Evolutionary conservation across 768 basidiomycete species (phyloP).

Genomic region (Leccinum ochraceum): DNA sequence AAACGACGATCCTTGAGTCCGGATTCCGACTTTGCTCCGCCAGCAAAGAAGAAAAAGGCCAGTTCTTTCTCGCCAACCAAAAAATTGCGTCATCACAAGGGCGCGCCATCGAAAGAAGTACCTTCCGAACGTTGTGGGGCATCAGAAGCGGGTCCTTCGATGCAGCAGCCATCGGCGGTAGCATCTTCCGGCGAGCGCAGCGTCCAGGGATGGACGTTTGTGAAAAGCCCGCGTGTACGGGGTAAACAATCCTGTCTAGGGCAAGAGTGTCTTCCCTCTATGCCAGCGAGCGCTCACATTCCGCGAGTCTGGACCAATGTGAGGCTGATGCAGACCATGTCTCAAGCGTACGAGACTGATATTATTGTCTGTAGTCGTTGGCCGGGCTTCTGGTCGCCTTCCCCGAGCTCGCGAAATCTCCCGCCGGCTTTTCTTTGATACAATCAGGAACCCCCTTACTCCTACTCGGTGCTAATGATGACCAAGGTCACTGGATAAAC

Average conservation of each 20-base stretch:
- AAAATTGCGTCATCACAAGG: not conserved
- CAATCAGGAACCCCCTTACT: slow-evolving; percentile 32
- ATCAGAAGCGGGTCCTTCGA: not conserved
- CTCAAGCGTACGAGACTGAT: not conserved
- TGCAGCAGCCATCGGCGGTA: not conserved
- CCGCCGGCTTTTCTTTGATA: slow-evolving; percentile 24
- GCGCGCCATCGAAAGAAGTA: not conserved
- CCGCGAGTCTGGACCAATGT: slow-evolving; percentile 34
- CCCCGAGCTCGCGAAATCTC: slow-evolving; percentile 25
- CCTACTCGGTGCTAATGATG: slow-evolving; percentile 16
- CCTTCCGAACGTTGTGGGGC: not conserved
- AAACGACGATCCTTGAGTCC: slow-evolving; percentile 22
- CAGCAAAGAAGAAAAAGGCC: slow-evolving; percentile 12
- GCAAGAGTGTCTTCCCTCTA: not conserved
- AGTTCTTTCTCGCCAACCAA: slow-evolving; percentile 3
- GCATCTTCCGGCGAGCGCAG: not conserved
- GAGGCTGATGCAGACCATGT: slow-evolving; percentile 9
- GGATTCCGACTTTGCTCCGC: not conserved
- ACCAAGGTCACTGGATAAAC: slow-evolving; percentile 19
- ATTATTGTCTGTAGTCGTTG: slow-evolving; percentile 20
- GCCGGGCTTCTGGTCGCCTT: slow-evolving; percentile 22
- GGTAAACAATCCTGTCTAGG: not conserved
- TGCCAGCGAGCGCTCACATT: not conserved
- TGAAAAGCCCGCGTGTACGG: slow-evolving; percentile 5
- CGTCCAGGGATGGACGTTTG: slow-evolving; percentile 22